Base-by-base conservation (phyloP, 2,329 filamentous ascomycete species). In the Botryotinia calthae region DNA sequence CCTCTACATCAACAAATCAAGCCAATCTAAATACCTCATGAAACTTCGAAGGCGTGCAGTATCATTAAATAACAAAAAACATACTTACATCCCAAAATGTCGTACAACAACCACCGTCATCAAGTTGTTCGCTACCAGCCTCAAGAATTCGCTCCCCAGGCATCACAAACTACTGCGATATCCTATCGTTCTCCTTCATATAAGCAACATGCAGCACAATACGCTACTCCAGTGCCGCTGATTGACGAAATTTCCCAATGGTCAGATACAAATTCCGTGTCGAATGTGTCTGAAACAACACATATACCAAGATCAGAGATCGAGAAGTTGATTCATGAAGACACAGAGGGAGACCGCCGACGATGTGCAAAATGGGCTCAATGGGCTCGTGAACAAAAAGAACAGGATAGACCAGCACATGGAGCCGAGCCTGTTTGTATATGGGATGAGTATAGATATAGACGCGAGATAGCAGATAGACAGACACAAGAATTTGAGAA, bases 21-120 rank as follows among this genome's bases (percentile, higher is more conserved):
- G n/a, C 7, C 51, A 16, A 54, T 54, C 25, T 54, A 3, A 0
- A 54, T 6, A 54, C n/a, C 16, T 54, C 5, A 28, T 8, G 25
- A 28, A 14, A n/a, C 6, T 8, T 28, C 0, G 28, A 6, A 7
- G 12, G 12, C 16, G 25, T 54, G 2, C 1, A 51, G 1, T n/a
- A 6, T 12, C 48, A 51, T 5, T 10, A 4, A 14, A 51, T n/a
- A 25, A 51, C 4, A 51, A 51, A 0, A 51, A n/a, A 16, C 5
- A 54, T 28, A 54, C 14, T 1, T 28, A 16, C 4, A 54, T 28
- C 16, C 14, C 4, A 54, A 8, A 3, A 54, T 54, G 14, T 6
- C 25, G 6, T 18, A 54, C 12, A 54, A 54, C 12, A 28, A 7
- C 51, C 2, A 28, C 14, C 2, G 6, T 1, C 4, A 54, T 25